Evolutionary conservation across 768 basidiomycete genomes (phyloP).

Genomic region (Russula sp.): DNA sequence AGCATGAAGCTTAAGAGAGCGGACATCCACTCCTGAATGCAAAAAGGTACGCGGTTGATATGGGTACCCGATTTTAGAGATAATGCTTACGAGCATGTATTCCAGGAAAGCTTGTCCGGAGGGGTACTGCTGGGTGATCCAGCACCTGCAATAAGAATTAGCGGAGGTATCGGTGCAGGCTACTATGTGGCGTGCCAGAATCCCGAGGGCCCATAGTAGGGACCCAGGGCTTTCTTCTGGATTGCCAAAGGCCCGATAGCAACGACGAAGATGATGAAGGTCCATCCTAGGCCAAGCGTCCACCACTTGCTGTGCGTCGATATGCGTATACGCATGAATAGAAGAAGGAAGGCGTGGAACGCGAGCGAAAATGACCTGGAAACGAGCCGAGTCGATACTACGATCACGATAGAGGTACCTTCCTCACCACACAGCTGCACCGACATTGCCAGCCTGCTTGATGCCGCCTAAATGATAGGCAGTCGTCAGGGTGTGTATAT

Average conservation of each 20-base stretch:
- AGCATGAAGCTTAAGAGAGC: slow-evolving; percentile 29
- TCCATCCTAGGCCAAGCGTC: slow-evolving; percentile 33
- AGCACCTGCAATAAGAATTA: slow-evolving; percentile 30
- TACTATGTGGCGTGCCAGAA: slow-evolving; percentile 30
- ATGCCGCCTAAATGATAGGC: slow-evolving; percentile 26
- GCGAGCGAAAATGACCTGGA: slow-evolving; percentile 30
- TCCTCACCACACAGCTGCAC: slow-evolving; percentile 36
- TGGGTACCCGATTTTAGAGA: background rate
- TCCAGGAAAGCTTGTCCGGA: slow-evolving; percentile 34
- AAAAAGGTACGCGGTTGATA: background rate
- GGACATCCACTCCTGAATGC: slow-evolving; percentile 31
- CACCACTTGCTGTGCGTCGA: slow-evolving; percentile 24
- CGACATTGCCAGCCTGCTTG: slow-evolving; percentile 39
- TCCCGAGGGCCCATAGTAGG: slow-evolving; percentile 40
- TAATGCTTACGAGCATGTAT: slow-evolving; percentile 37
- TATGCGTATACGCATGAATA: slow-evolving; percentile 34
- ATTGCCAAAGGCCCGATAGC: slow-evolving; percentile 34
- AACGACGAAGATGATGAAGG: slow-evolving; percentile 29
- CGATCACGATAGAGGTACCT: slow-evolving; percentile 3
- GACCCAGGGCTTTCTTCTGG: slow-evolving; percentile 29
- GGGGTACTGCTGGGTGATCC: slow-evolving; percentile 39
- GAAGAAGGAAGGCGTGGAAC: slow-evolving; percentile 31
- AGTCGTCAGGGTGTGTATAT: background rate
- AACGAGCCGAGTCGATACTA: slow-evolving; percentile 24
- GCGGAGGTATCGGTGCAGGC: background rate